These are phyloP conservation scores for Fusarium cicatricum DNA, from an alignment of 2,329 filamentous ascomycete species.

Conservation along the genomic window DNA sequence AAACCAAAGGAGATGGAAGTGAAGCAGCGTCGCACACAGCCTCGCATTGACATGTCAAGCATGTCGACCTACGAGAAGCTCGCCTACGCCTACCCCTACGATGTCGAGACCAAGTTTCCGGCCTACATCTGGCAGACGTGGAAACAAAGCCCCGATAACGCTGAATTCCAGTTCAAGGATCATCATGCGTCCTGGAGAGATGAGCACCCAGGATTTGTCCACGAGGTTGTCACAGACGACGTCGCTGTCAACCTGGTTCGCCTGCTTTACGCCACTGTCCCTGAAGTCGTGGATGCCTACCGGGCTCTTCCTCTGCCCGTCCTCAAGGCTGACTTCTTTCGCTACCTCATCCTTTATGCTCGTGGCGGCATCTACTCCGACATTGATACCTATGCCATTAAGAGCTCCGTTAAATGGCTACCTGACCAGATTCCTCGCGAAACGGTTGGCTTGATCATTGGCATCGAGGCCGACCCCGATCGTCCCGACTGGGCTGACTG, in stretches of 20 bases:
- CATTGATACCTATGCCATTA: constrained; percentile 89
- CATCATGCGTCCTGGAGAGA: constrained; percentile 91
- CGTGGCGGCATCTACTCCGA: constrained; percentile 79
- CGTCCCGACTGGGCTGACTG: constrained; percentile 91
- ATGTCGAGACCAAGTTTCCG: constrained; percentile 86
- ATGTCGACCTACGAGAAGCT: constrained; percentile 82
- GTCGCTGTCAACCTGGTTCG: constrained; percentile 82
- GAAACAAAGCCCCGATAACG: constrained; percentile 83
- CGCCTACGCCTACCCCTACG: constrained; percentile 93
- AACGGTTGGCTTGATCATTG: constrained; percentile 85
- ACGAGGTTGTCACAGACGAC: constrained; percentile 95
- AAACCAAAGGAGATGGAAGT: constrained; percentile 30
- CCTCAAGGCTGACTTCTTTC: constrained; percentile 81
- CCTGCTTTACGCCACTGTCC: constrained; percentile 85
- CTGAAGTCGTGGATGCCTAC: constrained; percentile 82
- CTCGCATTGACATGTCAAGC: constrained; percentile 73
- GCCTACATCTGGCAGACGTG: constrained; percentile 99
- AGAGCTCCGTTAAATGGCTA: constrained; percentile 87
- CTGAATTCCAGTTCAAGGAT: constrained; percentile 81
- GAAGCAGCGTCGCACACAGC: constrained; percentile 38
- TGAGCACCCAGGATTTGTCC: constrained; percentile 88
- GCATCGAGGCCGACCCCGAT: constrained; percentile 96
- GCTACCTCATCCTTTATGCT: constrained; percentile 72
- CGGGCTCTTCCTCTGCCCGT: constrained; percentile 75
- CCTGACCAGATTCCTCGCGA: constrained; percentile 78